Conservation (phyloP, 2,329 filamentous ascomycete genomes). For the Chrysoporthe deuterocubensis region DNA sequence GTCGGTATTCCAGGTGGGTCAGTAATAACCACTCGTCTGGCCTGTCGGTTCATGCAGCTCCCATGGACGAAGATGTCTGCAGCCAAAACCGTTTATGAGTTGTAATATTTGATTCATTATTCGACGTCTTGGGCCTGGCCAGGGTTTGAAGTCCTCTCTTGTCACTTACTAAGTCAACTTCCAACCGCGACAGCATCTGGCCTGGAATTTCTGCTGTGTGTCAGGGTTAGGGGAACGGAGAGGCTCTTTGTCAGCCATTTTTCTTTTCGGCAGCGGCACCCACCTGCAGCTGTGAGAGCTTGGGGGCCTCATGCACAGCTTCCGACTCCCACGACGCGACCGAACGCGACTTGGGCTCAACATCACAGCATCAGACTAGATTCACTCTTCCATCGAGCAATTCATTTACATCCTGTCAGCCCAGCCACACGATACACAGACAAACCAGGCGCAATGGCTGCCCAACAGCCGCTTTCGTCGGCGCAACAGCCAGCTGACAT, state of each 20-base stretch:
- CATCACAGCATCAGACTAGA: conserved; percentile 20
- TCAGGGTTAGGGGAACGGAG: conserved; percentile 5
- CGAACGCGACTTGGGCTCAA: conserved; percentile 12
- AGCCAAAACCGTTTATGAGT: background rate
- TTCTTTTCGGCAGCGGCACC: background rate
- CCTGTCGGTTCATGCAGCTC: background rate
- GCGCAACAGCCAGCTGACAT: conserved; percentile 64
- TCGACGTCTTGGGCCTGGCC: background rate
- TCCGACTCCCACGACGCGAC: conserved; percentile 8
- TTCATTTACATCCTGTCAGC: background rate
- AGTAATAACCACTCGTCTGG: background rate
- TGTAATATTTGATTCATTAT: background rate
- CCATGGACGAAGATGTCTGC: background rate
- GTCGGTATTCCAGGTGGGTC: background rate
- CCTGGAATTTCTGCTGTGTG: background rate
- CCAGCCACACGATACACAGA: conserved; percentile 25
- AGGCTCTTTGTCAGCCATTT: background rate
- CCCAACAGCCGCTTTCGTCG: conserved; percentile 57
- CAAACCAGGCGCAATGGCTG: conserved; percentile 48
- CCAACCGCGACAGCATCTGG: background rate
- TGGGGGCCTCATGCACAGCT: conserved; percentile 12
- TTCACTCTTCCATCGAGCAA: background rate
- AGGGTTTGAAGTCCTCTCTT: background rate
- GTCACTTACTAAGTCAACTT: background rate
- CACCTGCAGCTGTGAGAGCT: conserved; percentile 2